Evolutionary conservation across 2,329 filamentous ascomycete species (phyloP), one percentile per base, ranked within the genome.

Genomic region (Diaporthe eres): DNA sequence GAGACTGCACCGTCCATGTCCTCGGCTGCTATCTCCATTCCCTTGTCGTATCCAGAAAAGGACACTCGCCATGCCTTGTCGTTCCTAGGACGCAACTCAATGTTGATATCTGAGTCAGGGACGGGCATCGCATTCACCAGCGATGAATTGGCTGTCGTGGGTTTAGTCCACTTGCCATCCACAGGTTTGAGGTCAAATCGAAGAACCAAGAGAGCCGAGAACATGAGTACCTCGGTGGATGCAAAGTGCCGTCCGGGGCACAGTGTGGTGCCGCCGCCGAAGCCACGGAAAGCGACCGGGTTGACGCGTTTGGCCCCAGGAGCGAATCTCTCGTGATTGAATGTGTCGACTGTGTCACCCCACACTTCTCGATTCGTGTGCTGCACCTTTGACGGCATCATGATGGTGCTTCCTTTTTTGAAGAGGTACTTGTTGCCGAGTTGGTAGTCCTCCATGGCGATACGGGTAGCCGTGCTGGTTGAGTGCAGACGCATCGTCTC

Each of bases 401-500:
- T 63, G 22, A 76, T 61, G 5, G 68, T 77, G 34, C 70, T 58
- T 13, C 75, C 74, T 25, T 79, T 76, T 31, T 76, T 77, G 17
- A 78, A n/a, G 1, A 73, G 76, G 44, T 75, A 77, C 8, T 75
- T 49, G 5, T 44, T 42, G 15, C 74, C 55, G 37, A 79, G 72
- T 8, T 28, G 22, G 4, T 53, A 63, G 7, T 78, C 75, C 7
- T 78, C 47, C 28, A 76, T 68, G 13, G 63, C 65, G 15, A 74
- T 49, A 6, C 75, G 67, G 5, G 49, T 58, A 6, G 82, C 83
- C n/a, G 82, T 79, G 39, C 83, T 82, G 12, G 82, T 82, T 58
- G 80, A 80, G 58, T 82, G 79, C 60, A 80, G 76, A 0, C 86
- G 83, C 13, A 87, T 79, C 1, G 81, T 82, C 70, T 88, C 86